phyloP scores from a whole-genome alignment of 75 land plant species.

The Picea glauca region DNA sequence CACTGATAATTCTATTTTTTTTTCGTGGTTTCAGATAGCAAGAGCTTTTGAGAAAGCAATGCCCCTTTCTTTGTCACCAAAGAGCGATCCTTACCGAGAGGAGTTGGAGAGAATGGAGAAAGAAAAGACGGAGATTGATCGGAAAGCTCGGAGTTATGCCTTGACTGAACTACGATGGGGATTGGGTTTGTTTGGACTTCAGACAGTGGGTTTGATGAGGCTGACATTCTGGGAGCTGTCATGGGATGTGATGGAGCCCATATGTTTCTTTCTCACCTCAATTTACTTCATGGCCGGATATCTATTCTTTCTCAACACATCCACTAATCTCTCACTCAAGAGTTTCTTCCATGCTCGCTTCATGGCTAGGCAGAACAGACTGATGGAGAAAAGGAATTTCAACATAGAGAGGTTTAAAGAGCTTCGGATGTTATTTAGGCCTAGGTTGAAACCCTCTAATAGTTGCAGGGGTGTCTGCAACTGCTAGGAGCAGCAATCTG shows the following conservation, averaged over 20 bases:
- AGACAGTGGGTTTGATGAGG: conserved; percentile 49
- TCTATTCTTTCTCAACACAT: conserved; percentile 67
- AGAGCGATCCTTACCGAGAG: conserved; percentile 28
- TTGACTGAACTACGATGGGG: conserved; percentile 53
- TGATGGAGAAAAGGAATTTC: conserved; percentile 34
- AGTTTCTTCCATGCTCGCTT: conserved; percentile 60
- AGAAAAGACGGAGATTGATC: conserved; percentile 47
- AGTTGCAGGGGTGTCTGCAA: too few species aligned
- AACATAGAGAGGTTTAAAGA: conserved; percentile 35
- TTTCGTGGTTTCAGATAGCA: conserved; percentile 17
- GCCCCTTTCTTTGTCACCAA: background rate
- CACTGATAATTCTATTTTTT: background rate
- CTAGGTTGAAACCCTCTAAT: too few species aligned
- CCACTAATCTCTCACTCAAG: conserved; percentile 70
- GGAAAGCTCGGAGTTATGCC: conserved; percentile 38
- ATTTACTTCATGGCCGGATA: conserved; percentile 61
- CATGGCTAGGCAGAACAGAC: conserved; percentile 37
- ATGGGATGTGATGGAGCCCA: conserved; percentile 91
- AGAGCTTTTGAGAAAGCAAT: conserved; percentile 23
- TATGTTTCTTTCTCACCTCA: conserved; percentile 68
- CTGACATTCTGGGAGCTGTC: conserved; percentile 79
- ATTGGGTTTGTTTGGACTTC: conserved; percentile 38
- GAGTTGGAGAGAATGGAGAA: conserved; percentile 49
- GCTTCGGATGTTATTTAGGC: conserved; percentile 11
- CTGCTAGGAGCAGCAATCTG: too few species aligned